These are phyloP conservation scores for Penicillium griseofulvum DNA, from an alignment of 2,329 filamentous ascomycete genomes.

Conservation along the genomic window DNA sequence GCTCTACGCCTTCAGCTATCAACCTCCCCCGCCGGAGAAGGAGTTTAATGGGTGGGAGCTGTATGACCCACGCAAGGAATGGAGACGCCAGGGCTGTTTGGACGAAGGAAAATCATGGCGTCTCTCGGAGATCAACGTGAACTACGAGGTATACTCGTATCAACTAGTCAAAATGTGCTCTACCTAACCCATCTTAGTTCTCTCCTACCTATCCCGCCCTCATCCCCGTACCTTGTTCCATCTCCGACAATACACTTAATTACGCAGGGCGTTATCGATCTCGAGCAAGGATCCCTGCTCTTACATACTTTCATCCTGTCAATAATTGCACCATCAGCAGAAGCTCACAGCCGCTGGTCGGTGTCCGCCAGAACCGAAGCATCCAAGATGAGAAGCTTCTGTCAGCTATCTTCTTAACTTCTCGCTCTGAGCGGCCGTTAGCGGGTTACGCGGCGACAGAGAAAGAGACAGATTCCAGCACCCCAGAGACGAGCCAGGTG, in stretches of 20 bases:
- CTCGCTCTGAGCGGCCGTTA: conserved; percentile 47
- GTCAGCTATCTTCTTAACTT: conserved; percentile 84
- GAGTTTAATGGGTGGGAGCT: conserved; percentile 75
- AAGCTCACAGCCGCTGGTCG: conserved; percentile 87
- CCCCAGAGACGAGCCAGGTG: conserved; percentile 35
- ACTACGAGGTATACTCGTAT: conserved; percentile 61
- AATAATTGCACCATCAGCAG: conserved; percentile 97
- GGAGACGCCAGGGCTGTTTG: conserved; percentile 80
- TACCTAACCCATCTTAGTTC: conserved; percentile 52
- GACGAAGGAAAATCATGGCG: conserved; percentile 82
- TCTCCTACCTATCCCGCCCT: conserved; percentile 88
- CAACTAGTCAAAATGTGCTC: conserved; percentile 12
- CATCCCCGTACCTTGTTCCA: conserved; percentile 78
- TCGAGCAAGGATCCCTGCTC: conserved; percentile 77
- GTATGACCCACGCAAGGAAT: conserved; percentile 84
- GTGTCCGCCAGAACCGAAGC: conserved; percentile 81
- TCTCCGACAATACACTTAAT: conserved; percentile 96
- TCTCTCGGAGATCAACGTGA: conserved; percentile 81
- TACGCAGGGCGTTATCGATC: conserved; percentile 90
- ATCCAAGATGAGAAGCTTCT: conserved; percentile 95
- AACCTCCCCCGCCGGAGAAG: conserved; percentile 69
- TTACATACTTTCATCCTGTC: conserved; percentile 92
- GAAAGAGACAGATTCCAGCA: conserved; percentile 47
- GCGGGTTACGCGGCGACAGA: conserved; percentile 41
- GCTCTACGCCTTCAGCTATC: conserved; percentile 85